Percentiles rank a stretch among this genome's conserved stretches.
These are phyloP conservation scores for Nakazawaea wyomingensis DNA, from an alignment of 805 yeast genomes.

Conservation along the genomic window DNA sequence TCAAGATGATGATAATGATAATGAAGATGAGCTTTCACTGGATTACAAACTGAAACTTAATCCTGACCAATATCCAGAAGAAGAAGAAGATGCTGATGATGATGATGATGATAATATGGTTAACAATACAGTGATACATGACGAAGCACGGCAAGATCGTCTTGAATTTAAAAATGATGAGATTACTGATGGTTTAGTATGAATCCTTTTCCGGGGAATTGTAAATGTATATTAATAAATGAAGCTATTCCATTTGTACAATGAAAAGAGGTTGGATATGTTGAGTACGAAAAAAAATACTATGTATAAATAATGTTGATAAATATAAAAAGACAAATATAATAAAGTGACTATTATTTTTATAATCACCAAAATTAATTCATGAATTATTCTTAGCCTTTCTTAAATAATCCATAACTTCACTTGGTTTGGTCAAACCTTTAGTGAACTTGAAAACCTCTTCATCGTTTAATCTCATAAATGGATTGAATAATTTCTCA, in stretches of 20 bases:
- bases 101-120: constrained; percentile 2
- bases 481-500: constrained; percentile 82
- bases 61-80: no score
- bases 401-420: constrained; percentile 70
- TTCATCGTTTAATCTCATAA: constrained; percentile 72
- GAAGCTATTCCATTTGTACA: no score
- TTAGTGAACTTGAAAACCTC: constrained; percentile 49
- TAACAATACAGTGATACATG: constrained; percentile 4
- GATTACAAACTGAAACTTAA: no score
- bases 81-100: no score
- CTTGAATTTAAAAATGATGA: neutral
- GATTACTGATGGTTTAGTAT: no score
- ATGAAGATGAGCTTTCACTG: neutral
- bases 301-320: neutral
- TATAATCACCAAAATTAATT: constrained; percentile 3
- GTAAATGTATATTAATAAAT: no score
- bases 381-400: constrained; percentile 64
- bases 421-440: constrained; percentile 42
- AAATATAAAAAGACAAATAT: neutral
- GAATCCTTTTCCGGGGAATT: no score
- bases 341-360: no score
- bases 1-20: constrained; percentile 5
- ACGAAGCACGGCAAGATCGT: neutral
- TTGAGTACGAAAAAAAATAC: no score
- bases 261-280: no score